A percentile compares a stretch with the other conserved stretches of the same genome.
phyloP scores from a whole-genome alignment of 2,329 filamentous ascomycete genomes.

The Pseudogymnoascus sp. region DNA sequence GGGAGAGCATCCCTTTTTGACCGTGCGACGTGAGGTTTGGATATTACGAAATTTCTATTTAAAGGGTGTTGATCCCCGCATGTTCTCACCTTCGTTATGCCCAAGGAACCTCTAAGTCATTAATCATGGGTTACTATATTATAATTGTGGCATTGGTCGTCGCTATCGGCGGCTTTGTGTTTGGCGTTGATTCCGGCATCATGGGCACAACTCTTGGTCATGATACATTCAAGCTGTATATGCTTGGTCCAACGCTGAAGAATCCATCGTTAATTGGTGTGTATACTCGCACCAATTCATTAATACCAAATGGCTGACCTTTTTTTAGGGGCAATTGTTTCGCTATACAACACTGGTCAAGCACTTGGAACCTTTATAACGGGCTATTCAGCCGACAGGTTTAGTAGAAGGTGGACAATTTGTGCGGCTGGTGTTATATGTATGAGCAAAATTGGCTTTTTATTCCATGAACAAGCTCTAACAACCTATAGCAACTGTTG shows the following conservation, averaged over 20 bases:
- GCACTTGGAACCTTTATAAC: slow-evolving; percentile 26
- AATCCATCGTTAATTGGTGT: slow-evolving; percentile 23
- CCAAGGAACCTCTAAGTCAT: neutral
- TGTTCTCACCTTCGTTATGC: neutral
- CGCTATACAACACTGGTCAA: slow-evolving; percentile 29
- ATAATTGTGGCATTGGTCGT: slow-evolving; percentile 19
- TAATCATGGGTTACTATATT: slow-evolving; percentile 17
- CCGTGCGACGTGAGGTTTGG: neutral
- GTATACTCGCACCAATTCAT: neutral
- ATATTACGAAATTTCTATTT: neutral
- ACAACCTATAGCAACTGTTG: slow-evolving; percentile 6
- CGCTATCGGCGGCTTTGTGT: slow-evolving; percentile 22
- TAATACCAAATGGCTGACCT: neutral
- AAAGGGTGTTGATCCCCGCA: neutral
- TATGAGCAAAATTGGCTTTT: slow-evolving; percentile 10
- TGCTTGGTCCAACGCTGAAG: slow-evolving; percentile 24
- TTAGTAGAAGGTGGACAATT: slow-evolving; percentile 32
- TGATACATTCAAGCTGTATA: slow-evolving; percentile 27
- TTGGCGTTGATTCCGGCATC: slow-evolving; percentile 22
- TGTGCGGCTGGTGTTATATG: slow-evolving; percentile 25
- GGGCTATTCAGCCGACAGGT: slow-evolving; percentile 29
- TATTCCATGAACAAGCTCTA: slow-evolving; percentile 1
- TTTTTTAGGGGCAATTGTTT: slow-evolving; percentile 26
- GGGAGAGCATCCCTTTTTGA: neutral
- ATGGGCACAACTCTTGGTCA: slow-evolving; percentile 31